Base-by-base conservation (phyloP, 2,329 filamentous ascomycete genomes). In the Pyricularia pennisetigena region DNA sequence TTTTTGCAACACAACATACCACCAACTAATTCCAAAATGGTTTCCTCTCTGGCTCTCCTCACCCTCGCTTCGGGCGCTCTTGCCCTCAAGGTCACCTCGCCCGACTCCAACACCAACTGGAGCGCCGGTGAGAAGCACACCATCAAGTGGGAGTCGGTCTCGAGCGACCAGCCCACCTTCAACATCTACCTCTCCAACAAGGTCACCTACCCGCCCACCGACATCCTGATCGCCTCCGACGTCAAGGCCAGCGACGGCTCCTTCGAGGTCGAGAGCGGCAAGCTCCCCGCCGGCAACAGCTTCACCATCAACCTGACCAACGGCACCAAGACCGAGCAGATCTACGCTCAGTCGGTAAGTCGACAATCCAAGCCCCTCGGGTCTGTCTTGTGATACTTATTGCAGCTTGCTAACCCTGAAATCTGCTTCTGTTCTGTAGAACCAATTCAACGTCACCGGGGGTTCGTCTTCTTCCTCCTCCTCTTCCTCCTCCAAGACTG, bases 301-400 rank as follows among this genome's bases (percentile, higher is more conserved):
- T 62, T 16, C 23, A 62, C 41, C 7, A 59, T 66, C 65, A 61
- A 59, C 65, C n/a, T 59, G 5, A 59, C 65, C 24, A 63, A 63
- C 23, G 54, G 66, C 57, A 67, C 54, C 66, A 66, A 67, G 54
- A 24, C 32, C 59, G 59, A 64, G 29, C 30, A 61, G 28, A 64
- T 63, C 26, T 32, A 63, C 59, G 59, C 59, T 20, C 59, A 62
- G 26, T 62, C 59, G 59, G 59, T 62, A 62, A 62, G 59, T 24
- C 10, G 24, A 62, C 10, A 26, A 26, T 62, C 59, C 14, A 20
- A 28, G 12, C 26, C 24, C 28, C 23, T 10, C 28, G 20, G 14
- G 7, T 3, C 32, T 35, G 8, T 1, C 8, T 12, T 12, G 10
- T 12, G 3, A 10, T 32, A 10, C 3, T 35, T 35, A 16, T 62